Evolutionary conservation across 2,329 filamentous ascomycete genomes (phyloP).

Genomic region (Trichoderma sp.): DNA sequence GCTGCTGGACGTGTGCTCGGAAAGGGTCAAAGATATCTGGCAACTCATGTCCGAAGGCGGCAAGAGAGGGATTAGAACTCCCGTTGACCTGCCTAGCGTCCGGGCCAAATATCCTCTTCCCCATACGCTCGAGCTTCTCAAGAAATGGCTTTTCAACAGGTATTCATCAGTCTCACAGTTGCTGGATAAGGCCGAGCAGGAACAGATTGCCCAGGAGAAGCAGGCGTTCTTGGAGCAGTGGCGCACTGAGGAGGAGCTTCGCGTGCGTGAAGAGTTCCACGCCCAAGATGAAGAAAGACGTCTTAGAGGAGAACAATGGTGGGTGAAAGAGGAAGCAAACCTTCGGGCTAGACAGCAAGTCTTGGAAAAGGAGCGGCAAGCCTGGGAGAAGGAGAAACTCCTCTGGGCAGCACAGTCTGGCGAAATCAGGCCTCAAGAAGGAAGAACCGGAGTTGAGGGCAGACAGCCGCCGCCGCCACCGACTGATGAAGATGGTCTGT

Average conservation of each 20-base stretch:
- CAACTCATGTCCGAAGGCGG: not conserved
- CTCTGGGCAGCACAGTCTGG: not conserved
- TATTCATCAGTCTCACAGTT: not conserved
- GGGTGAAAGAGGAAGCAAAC: not conserved
- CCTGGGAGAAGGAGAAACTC: not conserved
- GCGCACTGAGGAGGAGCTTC: not conserved
- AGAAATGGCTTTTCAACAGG: slow-evolving; percentile 7
- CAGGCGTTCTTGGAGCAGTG: not conserved
- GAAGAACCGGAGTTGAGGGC: too few species aligned
- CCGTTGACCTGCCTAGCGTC: not conserved
- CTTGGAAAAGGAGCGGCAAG: not conserved
- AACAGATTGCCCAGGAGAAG: not conserved
- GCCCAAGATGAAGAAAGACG: not conserved
- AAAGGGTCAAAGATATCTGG: slow-evolving; percentile 30
- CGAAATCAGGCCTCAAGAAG: not conserved
- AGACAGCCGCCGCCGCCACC: not conserved
- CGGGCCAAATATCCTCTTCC: slow-evolving; percentile 12
- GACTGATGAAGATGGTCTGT: not conserved
- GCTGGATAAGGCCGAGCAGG: not conserved
- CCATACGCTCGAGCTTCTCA: not conserved
- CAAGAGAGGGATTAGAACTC: not conserved
- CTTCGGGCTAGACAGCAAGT: not conserved
- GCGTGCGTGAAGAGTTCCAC: not conserved
- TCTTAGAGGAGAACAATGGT: not conserved
- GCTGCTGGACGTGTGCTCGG: slow-evolving; percentile 30